Evolutionary conservation across 495 filamentous ascomycete genomes (phyloP).

Genomic region (Penicillium verhagenii): DNA sequence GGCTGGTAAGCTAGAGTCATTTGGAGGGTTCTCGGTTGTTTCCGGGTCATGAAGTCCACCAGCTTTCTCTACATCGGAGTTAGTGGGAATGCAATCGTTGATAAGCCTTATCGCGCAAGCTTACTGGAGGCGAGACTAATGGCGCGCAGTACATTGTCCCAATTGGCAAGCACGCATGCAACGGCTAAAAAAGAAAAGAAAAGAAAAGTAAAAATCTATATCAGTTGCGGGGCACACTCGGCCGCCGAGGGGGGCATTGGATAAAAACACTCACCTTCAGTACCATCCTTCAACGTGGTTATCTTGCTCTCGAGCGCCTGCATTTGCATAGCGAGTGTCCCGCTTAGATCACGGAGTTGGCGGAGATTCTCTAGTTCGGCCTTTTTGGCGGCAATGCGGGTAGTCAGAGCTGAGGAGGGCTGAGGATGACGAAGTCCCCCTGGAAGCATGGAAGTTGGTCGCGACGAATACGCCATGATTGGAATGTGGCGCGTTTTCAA

Average conservation of each 20-base stretch:
- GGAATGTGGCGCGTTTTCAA: conserved; percentile 9
- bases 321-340: conserved; percentile 86
- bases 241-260: not conserved
- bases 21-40: conserved; percentile 9
- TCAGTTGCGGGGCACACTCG: not conserved
- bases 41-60: conserved; percentile 19
- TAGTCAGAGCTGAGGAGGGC: conserved; percentile 77
- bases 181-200: conserved; percentile 58
- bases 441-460: conserved; percentile 44
- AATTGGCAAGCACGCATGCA: conserved; percentile 88
- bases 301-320: conserved; percentile 85
- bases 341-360: conserved; percentile 85
- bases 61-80: conserved; percentile 19
- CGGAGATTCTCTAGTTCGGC: conserved; percentile 87
- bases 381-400: conserved; percentile 91
- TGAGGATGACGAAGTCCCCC: conserved; percentile 47
- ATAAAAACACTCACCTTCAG: conserved; percentile 63
- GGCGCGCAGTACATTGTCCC: conserved; percentile 90
- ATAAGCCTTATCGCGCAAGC: conserved; percentile 29
- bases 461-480: conserved; percentile 57
- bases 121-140: conserved; percentile 95
- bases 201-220: not conserved
- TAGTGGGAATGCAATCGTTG: conserved; percentile 1
- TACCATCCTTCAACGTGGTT: conserved; percentile 83
- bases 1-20: conserved; percentile 28